phyloP scores from a whole-genome alignment of 2,329 filamentous ascomycete species.

The Aspergillus sp. region DNA sequence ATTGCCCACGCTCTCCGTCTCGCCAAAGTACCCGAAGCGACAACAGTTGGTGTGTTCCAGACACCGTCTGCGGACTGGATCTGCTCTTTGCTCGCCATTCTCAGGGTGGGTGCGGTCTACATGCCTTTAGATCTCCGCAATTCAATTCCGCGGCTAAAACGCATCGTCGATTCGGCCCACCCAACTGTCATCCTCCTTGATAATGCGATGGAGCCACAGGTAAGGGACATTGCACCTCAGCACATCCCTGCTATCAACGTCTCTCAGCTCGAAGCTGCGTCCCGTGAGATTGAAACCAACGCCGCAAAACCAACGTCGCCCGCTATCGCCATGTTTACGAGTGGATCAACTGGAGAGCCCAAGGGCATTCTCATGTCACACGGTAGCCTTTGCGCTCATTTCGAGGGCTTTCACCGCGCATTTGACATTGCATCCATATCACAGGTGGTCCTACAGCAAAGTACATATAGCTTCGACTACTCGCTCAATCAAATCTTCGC shows the following conservation, averaged over 20 bases:
- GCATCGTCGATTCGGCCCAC: background rate
- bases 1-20: background rate
- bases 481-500: constrained; percentile 19
- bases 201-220: no score
- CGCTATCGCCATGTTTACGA: constrained; percentile 36
- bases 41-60: constrained; percentile 1
- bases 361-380: constrained; percentile 42
- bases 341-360: constrained; percentile 31
- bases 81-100: constrained; percentile 7
- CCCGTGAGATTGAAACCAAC: background rate
- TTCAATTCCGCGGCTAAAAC: background rate
- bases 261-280: background rate
- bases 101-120: constrained; percentile 3
- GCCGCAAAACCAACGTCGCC: constrained; percentile 17
- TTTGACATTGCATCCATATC: constrained; percentile 7
- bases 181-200: no score
- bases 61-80: constrained; percentile 1
- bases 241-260: background rate
- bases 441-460: constrained; percentile 16
- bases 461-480: constrained; percentile 13
- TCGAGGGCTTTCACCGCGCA: constrained; percentile 17
- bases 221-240: no score
- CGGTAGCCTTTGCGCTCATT: constrained; percentile 19
- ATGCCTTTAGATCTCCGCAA: constrained; percentile 6
- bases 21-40: background rate